These are phyloP conservation scores for Calvatia gigantea DNA, from an alignment of 768 basidiomycete species.

Conservation along the genomic window DNA sequence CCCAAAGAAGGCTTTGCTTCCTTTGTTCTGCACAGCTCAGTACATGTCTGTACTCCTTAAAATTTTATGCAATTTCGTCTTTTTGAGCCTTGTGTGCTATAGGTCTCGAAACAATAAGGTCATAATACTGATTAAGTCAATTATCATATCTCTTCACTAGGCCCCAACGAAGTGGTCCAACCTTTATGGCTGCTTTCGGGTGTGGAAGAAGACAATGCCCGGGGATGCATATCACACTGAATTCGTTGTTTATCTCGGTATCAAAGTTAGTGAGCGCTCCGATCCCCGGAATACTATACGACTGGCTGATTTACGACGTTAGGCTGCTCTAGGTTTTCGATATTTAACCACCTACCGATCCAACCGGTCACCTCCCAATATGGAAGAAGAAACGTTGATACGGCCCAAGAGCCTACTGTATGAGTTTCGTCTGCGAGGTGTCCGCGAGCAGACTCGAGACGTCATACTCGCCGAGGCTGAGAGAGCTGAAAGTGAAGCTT, in stretches of 20 bases:
- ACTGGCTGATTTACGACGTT: not conserved
- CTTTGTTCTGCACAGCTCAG: no score
- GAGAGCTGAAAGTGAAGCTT: slow-evolving; percentile 8
- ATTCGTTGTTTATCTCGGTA: slow-evolving; percentile 22
- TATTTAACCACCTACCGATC: slow-evolving; percentile 14
- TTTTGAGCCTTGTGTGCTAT: no score
- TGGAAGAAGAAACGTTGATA: slow-evolving; percentile 17
- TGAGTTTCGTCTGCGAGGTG: slow-evolving; percentile 5
- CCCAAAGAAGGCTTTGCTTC: no score
- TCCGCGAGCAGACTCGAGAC: not conserved
- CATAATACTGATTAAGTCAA: no score
- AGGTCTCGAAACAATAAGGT: no score
- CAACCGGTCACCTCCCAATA: slow-evolving; percentile 14
- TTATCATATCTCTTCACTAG: no score
- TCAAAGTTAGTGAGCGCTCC: slow-evolving; percentile 13
- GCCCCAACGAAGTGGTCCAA: no score
- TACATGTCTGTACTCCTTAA: no score
- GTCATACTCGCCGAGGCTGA: slow-evolving; percentile 14
- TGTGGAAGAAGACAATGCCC: slow-evolving; percentile 25
- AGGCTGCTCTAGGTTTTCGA: slow-evolving; percentile 23
- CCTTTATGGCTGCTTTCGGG: slow-evolving; percentile 24
- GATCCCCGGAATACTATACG: no score
- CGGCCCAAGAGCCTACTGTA: slow-evolving; percentile 17
- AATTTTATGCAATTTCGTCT: no score
- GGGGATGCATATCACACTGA: slow-evolving; percentile 23